These are phyloP conservation scores for Barbarea vulgaris DNA, from an alignment of 345 rosid genomes.

Conservation along the genomic window DNA sequence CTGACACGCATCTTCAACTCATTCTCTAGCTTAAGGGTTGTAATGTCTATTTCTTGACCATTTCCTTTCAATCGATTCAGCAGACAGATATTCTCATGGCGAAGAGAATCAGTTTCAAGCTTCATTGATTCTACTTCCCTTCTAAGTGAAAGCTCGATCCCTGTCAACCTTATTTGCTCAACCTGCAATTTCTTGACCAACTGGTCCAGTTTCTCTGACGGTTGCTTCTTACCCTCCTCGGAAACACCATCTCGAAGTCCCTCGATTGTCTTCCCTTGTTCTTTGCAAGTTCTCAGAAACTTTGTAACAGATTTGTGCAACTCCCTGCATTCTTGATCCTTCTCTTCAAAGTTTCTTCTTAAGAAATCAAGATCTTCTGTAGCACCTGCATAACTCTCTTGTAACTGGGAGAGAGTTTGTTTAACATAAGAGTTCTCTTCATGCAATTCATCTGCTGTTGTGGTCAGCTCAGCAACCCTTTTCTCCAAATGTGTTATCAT, in stretches of 20 bases:
- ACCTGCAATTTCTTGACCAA: conserved; percentile 56
- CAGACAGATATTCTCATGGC: conserved; percentile 80
- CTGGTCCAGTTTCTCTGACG: conserved; percentile 51
- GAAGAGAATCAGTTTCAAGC: conserved; percentile 74
- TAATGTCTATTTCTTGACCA: conserved; percentile 52
- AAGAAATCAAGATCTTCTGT: conserved; percentile 57
- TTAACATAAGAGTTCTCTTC: conserved; percentile 58
- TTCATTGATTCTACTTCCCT: conserved; percentile 66
- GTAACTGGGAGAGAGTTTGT: conserved; percentile 53
- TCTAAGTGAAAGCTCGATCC: conserved; percentile 77
- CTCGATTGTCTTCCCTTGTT: conserved; percentile 83
- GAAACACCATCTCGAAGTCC: conserved; percentile 65
- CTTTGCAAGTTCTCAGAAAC: conserved; percentile 71
- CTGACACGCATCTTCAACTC: conserved; percentile 64
- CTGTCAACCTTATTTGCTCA: conserved; percentile 89
- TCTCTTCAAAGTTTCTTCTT: conserved; percentile 74
- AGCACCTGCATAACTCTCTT: conserved; percentile 57
- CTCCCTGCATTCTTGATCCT: conserved; percentile 89
- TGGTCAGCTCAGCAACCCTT: conserved; percentile 59
- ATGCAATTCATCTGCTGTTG: conserved; percentile 53
- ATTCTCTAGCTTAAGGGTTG: conserved; percentile 68
- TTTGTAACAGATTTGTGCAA: conserved; percentile 73
- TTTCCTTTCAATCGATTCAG: conserved; percentile 72
- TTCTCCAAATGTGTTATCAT: conserved; percentile 57
- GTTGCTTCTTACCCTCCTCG: conserved; percentile 52